These are phyloP conservation scores for Alternaria atra DNA, from an alignment of 2,329 filamentous ascomycete species.

Conservation along the genomic window DNA sequence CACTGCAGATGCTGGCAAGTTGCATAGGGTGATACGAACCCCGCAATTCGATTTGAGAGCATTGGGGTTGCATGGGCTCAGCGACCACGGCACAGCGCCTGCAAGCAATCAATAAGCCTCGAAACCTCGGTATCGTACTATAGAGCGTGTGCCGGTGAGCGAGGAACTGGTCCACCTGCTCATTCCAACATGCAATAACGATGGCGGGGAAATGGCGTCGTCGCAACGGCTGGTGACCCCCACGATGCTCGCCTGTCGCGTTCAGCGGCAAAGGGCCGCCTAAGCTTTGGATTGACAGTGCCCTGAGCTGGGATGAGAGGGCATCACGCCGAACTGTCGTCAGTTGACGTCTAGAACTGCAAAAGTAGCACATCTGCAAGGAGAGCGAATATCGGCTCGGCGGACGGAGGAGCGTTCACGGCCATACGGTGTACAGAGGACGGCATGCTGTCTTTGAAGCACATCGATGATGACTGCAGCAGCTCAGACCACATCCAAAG, in stretches of 20 bases:
- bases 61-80: neutral
- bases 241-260: conserved; percentile 20
- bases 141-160: conserved; percentile 15
- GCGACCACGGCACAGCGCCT: neutral
- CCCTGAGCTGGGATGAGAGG: conserved; percentile 8
- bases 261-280: conserved; percentile 23
- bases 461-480: conserved; percentile 21
- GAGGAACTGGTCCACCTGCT: conserved; percentile 7
- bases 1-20: conserved; percentile 16
- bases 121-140: neutral
- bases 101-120: conserved; percentile 6
- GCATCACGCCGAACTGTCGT: conserved; percentile 9
- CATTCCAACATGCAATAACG: conserved; percentile 2
- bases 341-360: conserved; percentile 2
- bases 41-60: conserved; percentile 11
- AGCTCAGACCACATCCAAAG: conserved; percentile 14
- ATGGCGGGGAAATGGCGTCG: conserved; percentile 5
- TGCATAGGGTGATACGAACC: conserved; percentile 18
- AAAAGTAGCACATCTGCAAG: conserved; percentile 3
- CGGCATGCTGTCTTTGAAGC: conserved; percentile 10
- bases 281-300: conserved; percentile 21
- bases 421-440: conserved; percentile 5
- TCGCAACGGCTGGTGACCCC: conserved; percentile 14
- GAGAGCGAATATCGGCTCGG: conserved; percentile 8
- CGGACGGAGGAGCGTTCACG: conserved; percentile 7